Evolutionary conservation across 176 grass and related monocot genomes (phyloP).

Genomic region (Phragmites australis): DNA sequence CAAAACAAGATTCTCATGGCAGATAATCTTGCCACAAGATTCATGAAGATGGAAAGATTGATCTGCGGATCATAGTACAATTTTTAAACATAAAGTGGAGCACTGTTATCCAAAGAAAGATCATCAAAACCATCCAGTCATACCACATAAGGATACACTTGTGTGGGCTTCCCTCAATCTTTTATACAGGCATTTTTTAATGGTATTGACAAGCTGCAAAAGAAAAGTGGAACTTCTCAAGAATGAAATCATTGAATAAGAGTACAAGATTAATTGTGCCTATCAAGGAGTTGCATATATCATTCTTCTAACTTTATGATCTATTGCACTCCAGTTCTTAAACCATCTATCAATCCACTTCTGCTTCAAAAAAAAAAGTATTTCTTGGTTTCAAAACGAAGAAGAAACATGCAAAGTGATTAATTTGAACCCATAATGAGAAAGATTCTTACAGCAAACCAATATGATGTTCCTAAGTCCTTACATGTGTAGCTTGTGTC

Average conservation of each 20-base stretch:
- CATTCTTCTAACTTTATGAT: conserved; percentile 36
- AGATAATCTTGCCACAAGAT: no score
- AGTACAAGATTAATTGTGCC: conserved; percentile 12
- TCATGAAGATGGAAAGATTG: background rate
- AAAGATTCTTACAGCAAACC: no score
- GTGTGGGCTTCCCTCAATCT: conserved; percentile 88
- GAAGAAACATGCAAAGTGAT: background rate
- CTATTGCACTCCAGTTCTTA: conserved; percentile 26
- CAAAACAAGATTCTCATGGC: no score
- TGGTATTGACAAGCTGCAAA: no score
- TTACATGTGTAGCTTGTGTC: background rate
- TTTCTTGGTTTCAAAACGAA: background rate
- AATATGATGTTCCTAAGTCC: background rate
- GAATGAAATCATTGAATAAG: conserved; percentile 19
- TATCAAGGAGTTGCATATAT: conserved; percentile 17
- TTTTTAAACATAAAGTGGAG: conserved; percentile 21
- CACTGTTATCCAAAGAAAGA: background rate
- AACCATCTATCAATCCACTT: background rate
- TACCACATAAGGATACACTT: conserved; percentile 70
- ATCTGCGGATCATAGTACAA: background rate
- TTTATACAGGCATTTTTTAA: conserved; percentile 83
- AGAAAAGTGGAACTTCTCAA: conserved; percentile 31
- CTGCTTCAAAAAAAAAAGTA: conserved; percentile 1
- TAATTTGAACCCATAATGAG: background rate
- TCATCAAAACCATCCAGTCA: conserved; percentile 14